These are phyloP conservation scores for Mucor velutinosus DNA, from an alignment of 371 early-diverging fungal genomes.

Conservation along the genomic window DNA sequence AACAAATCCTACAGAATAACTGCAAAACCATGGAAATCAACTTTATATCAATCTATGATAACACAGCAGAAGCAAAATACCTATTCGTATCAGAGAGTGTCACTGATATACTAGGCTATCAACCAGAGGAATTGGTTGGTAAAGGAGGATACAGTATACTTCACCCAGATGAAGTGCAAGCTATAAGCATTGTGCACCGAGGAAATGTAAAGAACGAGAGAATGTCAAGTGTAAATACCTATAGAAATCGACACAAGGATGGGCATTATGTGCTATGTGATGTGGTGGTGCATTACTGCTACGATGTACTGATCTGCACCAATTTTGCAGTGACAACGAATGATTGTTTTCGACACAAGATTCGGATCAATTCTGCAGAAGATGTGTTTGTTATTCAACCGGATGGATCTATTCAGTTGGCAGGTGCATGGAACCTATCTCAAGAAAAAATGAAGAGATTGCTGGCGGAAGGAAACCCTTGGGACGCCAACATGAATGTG, in stretches of 20 bases:
- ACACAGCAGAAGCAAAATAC: constrained; percentile 45
- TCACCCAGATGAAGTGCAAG: constrained; percentile 47
- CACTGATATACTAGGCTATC: constrained; percentile 49
- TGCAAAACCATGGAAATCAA: constrained; percentile 31
- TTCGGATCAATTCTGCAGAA: constrained; percentile 36
- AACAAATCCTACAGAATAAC: background rate
- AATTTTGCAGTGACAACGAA: constrained; percentile 17
- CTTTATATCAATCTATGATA: constrained; percentile 62
- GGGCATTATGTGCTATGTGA: constrained; percentile 37
- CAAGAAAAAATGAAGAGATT: constrained; percentile 26
- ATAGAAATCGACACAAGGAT: constrained; percentile 37
- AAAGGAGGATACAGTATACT: constrained; percentile 44
- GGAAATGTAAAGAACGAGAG: constrained; percentile 52
- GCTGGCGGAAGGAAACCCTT: constrained; percentile 14
- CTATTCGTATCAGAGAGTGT: constrained; percentile 57
- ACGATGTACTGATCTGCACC: constrained; percentile 35
- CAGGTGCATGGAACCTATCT: constrained; percentile 30
- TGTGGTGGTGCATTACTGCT: constrained; percentile 41
- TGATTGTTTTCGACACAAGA: constrained; percentile 20
- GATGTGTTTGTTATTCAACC: constrained; percentile 18
- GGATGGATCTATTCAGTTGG: constrained; percentile 28
- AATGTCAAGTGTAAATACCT: constrained; percentile 37
- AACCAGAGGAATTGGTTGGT: constrained; percentile 55
- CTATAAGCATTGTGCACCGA: constrained; percentile 38
- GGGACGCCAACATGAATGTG: constrained; percentile 23